These are phyloP conservation scores for Amauroascus niger DNA, from an alignment of 2,329 filamentous ascomycete genomes.

Conservation along the genomic window DNA sequence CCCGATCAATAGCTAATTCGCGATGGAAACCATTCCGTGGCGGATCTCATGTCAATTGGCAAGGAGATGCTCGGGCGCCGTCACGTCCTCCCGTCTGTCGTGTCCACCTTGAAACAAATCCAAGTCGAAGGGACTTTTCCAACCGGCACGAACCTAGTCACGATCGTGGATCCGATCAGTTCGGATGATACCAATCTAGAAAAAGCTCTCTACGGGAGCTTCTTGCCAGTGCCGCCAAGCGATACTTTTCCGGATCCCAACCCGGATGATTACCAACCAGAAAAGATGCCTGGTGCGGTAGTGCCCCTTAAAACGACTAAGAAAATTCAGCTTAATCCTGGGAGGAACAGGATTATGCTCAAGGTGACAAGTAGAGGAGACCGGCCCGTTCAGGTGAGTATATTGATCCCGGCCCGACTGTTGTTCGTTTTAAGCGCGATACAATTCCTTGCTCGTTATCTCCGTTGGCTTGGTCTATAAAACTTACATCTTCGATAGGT, in stretches of 20 bases:
- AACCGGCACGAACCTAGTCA: conserved; percentile 85
- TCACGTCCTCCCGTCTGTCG: conserved; percentile 77
- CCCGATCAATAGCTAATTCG: conserved; percentile 59
- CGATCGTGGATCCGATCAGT: conserved; percentile 80
- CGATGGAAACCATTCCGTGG: conserved; percentile 85
- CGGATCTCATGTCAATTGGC: conserved; percentile 86
- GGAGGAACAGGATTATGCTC: conserved; percentile 61
- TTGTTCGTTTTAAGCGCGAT: no score
- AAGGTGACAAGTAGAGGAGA: conserved; percentile 80
- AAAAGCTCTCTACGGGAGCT: conserved; percentile 83
- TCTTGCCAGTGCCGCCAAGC: conserved; percentile 66
- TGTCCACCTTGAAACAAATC: conserved; percentile 67
- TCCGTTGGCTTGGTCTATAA: no score
- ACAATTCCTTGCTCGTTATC: no score
- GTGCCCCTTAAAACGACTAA: conserved; percentile 55
- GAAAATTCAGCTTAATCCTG: conserved; percentile 61
- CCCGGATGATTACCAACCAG: conserved; percentile 55
- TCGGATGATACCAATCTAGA: conserved; percentile 76
- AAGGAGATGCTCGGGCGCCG: conserved; percentile 87
- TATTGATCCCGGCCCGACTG: no score
- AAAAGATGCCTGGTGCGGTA: conserved; percentile 68
- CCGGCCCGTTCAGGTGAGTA: conserved; percentile 68
- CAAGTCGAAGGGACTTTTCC: conserved; percentile 93
- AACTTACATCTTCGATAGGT: conserved; percentile 38
- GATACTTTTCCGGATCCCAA: conserved; percentile 58